Evolutionary conservation across 2,329 filamentous ascomycete species (phyloP), one percentile per base, ranked within the genome.

Genomic region (Penicillium sp.): DNA sequence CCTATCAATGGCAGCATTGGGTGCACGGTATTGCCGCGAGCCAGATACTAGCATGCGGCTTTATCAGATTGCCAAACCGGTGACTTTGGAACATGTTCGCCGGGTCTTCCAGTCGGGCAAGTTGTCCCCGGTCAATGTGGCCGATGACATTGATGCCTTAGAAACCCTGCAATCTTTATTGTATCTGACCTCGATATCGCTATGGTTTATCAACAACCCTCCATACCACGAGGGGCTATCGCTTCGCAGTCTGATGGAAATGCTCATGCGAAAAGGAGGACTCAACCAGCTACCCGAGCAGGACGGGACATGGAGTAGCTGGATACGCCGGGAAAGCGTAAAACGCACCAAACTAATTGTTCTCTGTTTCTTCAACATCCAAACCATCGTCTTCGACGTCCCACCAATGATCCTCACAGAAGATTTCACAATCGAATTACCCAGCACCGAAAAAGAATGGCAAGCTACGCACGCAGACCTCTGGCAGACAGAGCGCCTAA

Each of bases 291-390:
- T 72, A 0, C 70, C 70, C 0, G 58, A 58, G 4, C 55, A 65
- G 4, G 70, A 72, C 41, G 70, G 70, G 4, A 63, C 69, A 6
- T 73, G 70, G 70, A 54, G 61, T n/a, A 69, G 69, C 50, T 73
- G 70, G 70, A 65, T 72, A 15, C 67, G 63, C 7, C 63, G 59
- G 8, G 70, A 73, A 54, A 60, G 60, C 25, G 64, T 69, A 4
- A 73, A 73, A 47, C 63, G 70, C 9, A 71, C 69, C 10, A 72
- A 67, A 25, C 50, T 73, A 6, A 71, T 72, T n/a, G 66, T 70
- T 0, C 69, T 70, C 40, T 75, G 60, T 62, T 78, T 68, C 54
- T 67, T 72, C 29, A 71, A 70, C n/a, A 70, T 73, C 15, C 70
- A 70, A 31, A 73, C 70, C 4, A 72, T 72, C n/a, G 69, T 72